A percentile compares a stretch with the other conserved stretches of the same genome.
Evolutionary conservation across 2,329 filamentous ascomycete species (phyloP).

Genomic region (Lasiodiplodia theobromae): DNA sequence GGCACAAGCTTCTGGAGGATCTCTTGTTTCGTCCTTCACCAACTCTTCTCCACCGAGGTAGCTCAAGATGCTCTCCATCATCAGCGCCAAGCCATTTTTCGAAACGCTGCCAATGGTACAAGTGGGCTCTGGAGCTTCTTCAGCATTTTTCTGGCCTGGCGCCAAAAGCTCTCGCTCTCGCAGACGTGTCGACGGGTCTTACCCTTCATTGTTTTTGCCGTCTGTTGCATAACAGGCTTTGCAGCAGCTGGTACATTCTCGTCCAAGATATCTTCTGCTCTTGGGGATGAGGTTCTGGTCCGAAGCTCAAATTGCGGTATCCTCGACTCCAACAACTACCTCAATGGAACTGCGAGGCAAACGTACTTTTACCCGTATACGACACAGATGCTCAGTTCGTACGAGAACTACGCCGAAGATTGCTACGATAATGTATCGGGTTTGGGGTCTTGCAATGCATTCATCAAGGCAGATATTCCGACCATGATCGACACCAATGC

Average conservation of each 20-base stretch:
- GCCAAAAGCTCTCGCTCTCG: not conserved
- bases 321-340: no score
- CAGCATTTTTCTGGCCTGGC: slow-evolving; percentile 29
- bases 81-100: slow-evolving; percentile 44
- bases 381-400: slow-evolving; percentile 25
- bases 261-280: slow-evolving; percentile 40
- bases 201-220: slow-evolving; percentile 36
- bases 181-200: slow-evolving; percentile 29
- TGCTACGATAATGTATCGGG: slow-evolving; percentile 29
- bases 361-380: not conserved
- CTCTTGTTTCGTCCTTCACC: slow-evolving; percentile 39
- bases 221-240: slow-evolving; percentile 36
- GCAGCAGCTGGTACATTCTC: slow-evolving; percentile 43
- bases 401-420: not conserved
- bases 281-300: slow-evolving; percentile 43
- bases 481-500: slow-evolving; percentile 28
- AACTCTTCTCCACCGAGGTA: slow-evolving; percentile 31
- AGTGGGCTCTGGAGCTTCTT: slow-evolving; percentile 31
- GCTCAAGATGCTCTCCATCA: slow-evolving; percentile 42
- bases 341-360: no score
- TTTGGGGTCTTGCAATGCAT: slow-evolving; percentile 26
- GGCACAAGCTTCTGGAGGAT: slow-evolving; percentile 42
- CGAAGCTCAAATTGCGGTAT: slow-evolving; percentile 39
- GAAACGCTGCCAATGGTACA: slow-evolving; percentile 39
- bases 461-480: slow-evolving; percentile 21